phyloP scores from a whole-genome alignment of 2,329 filamentous ascomycete genomes.

The Simplicillium sp. region DNA sequence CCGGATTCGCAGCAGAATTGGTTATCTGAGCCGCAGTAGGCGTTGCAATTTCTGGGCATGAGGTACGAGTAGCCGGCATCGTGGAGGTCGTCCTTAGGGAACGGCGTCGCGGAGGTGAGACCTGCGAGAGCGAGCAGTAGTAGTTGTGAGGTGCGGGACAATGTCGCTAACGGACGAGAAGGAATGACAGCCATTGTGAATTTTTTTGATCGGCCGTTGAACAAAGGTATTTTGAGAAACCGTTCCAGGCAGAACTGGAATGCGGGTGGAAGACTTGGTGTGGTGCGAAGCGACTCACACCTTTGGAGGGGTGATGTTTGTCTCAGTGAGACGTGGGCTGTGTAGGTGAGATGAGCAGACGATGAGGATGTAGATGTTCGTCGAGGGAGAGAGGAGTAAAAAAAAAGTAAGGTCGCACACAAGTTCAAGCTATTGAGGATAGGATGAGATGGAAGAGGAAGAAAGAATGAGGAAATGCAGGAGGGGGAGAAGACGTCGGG shows the following conservation, averaged over 20 bases:
- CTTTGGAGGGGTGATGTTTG: neutral
- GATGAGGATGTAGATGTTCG: neutral
- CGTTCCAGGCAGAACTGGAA: neutral
- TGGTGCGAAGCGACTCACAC: neutral
- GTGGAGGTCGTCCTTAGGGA: constrained; percentile 38
- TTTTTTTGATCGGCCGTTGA: neutral
- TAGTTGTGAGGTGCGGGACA: constrained; percentile 14
- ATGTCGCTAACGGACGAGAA: constrained; percentile 4
- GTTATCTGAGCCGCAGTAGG: constrained; percentile 44
- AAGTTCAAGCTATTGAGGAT: neutral
- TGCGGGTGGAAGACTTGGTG: neutral
- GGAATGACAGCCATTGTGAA: constrained; percentile 6
- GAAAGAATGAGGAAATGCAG: neutral
- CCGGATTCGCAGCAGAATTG: constrained; percentile 44
- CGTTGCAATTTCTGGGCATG: constrained; percentile 36
- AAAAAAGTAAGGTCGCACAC: neutral
- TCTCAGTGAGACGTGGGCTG: neutral
- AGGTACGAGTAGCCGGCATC: constrained; percentile 41
- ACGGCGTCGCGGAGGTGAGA: constrained; percentile 32
- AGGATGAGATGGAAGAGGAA: neutral
- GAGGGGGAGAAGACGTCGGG: neutral
- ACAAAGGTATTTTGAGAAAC: neutral
- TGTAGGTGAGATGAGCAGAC: neutral
- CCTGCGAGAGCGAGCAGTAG: constrained; percentile 26
- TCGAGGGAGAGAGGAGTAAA: neutral